Evolutionary conservation across 106 monocot genomes (phyloP).

Genomic region (Dendrobium chrysotoxum): DNA sequence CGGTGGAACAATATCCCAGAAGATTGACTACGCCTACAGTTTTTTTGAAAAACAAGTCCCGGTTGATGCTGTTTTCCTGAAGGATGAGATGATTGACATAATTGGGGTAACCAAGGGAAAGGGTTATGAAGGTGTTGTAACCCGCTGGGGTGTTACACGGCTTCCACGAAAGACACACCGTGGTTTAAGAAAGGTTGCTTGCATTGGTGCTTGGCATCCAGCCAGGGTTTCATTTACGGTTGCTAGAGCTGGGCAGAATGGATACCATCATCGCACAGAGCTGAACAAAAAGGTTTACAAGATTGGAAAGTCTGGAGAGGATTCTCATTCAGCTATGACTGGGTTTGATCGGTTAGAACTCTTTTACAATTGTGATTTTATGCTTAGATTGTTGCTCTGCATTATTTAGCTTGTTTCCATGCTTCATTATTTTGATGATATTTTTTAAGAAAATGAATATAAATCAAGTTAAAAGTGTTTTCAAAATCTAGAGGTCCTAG

Average conservation of each 20-base stretch:
- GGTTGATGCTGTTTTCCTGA: constrained; percentile 55
- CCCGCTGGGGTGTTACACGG: constrained; percentile 67
- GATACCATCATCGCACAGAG: constrained; percentile 65
- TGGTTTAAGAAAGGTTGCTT: constrained; percentile 63
- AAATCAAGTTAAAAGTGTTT: no score
- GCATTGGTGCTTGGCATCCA: constrained; percentile 78
- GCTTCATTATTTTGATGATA: background rate
- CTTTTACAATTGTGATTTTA: background rate
- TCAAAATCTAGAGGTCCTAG: no score
- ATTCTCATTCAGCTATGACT: constrained; percentile 43
- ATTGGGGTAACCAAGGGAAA: constrained; percentile 64
- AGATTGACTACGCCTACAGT: constrained; percentile 59
- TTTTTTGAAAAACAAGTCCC: constrained; percentile 61
- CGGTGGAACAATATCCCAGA: constrained; percentile 40
- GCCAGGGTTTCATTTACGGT: constrained; percentile 68
- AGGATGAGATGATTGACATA: constrained; percentile 65
- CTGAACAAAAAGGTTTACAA: constrained; percentile 73
- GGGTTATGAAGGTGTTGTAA: constrained; percentile 72
- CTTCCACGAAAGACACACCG: constrained; percentile 67
- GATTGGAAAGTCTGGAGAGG: constrained; percentile 47
- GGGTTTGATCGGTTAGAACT: constrained; percentile 42
- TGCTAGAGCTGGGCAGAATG: constrained; percentile 70
- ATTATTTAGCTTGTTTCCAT: background rate
- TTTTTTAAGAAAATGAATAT: no score
- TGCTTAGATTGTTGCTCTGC: background rate